phyloP scores from a whole-genome alignment of 495 filamentous ascomycete genomes.

The Daldinia grandis region DNA sequence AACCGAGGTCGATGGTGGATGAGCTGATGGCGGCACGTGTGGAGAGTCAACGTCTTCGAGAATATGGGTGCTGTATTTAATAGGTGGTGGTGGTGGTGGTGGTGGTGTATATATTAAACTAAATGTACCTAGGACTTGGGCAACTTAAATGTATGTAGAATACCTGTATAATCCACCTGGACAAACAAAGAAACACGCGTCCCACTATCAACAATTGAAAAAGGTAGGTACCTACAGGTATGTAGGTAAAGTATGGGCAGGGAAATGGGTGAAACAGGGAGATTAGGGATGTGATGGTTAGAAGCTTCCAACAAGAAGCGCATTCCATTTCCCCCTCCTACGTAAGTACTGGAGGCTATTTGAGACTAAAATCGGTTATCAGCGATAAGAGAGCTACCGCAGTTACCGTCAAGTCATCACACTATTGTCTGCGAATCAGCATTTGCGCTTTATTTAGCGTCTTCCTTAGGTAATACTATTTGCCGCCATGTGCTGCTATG shows the following conservation, averaged over 20 bases:
- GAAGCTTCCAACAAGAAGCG: conserved; percentile 20
- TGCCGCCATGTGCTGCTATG: background rate
- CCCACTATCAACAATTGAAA: background rate
- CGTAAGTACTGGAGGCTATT: conserved; percentile 1
- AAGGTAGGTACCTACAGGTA: too few species aligned
- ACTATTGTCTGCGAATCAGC: background rate
- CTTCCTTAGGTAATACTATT: background rate
- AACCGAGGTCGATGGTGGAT: conserved; percentile 1
- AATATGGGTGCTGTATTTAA: background rate
- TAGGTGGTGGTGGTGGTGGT: background rate
- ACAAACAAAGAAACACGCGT: conserved; percentile 10
- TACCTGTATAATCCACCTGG: conserved; percentile 7
- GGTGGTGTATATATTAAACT: conserved; percentile 2
- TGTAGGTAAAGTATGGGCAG: background rate
- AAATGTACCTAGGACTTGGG: background rate
- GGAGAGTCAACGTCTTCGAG: conserved; percentile 10
- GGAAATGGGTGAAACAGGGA: background rate
- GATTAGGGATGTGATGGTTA: background rate
- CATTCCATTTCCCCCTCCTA: conserved; percentile 15
- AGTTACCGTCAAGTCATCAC: background rate
- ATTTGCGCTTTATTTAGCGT: background rate
- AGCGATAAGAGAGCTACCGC: conserved; percentile 24
- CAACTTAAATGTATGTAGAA: background rate
- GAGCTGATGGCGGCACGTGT: conserved; percentile 22
- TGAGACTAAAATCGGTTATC: conserved; percentile 27